These are phyloP conservation scores for Limonomyces culmigenus DNA, from an alignment of 1,284 basidiomycete genomes.

Conservation along the genomic window DNA sequence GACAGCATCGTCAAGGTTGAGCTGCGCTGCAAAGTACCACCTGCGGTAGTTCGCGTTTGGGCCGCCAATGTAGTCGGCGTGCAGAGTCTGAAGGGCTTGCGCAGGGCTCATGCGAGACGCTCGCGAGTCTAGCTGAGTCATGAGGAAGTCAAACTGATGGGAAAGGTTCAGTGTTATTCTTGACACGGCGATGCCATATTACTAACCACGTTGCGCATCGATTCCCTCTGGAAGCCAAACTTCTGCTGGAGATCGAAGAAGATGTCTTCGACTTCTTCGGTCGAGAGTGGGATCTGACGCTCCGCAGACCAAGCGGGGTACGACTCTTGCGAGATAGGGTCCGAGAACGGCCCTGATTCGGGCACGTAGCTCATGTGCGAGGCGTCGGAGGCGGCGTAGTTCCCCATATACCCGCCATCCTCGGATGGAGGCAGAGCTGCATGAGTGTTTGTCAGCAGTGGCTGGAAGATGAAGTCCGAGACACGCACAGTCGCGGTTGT, in stretches of 20 bases:
- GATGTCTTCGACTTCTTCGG: slow-evolving; percentile 98
- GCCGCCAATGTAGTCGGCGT: slow-evolving; percentile 98
- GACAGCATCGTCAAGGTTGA: slow-evolving; percentile 97
- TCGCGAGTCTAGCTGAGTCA: slow-evolving; percentile 93
- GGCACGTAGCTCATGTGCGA: slow-evolving; percentile 18
- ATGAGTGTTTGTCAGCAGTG: neutral
- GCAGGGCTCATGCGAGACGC: slow-evolving; percentile 98
- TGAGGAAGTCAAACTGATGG: slow-evolving; percentile 84
- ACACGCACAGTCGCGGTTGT: slow-evolving; percentile 22
- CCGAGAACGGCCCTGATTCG: slow-evolving; percentile 36
- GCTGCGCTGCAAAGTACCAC: slow-evolving; percentile 99
- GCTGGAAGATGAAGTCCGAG: neutral
- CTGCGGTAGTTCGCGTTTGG: slow-evolving; percentile 94
- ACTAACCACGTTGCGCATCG: slow-evolving; percentile 78
- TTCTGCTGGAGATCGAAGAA: slow-evolving; percentile 98
- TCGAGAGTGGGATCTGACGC: slow-evolving; percentile 90
- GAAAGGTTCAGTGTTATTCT: neutral
- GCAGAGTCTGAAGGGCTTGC: slow-evolving; percentile 88
- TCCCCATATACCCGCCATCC: slow-evolving; percentile 22
- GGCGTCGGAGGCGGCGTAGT: slow-evolving; percentile 18
- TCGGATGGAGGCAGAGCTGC: slow-evolving; percentile 17
- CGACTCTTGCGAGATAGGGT: slow-evolving; percentile 44
- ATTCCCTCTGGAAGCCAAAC: slow-evolving; percentile 95
- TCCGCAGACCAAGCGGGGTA: slow-evolving; percentile 94
- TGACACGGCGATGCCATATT: slow-evolving; percentile 2